These are phyloP conservation scores for Xylaria arbuscula DNA, from an alignment of 2,329 filamentous ascomycete genomes.

Conservation along the genomic window DNA sequence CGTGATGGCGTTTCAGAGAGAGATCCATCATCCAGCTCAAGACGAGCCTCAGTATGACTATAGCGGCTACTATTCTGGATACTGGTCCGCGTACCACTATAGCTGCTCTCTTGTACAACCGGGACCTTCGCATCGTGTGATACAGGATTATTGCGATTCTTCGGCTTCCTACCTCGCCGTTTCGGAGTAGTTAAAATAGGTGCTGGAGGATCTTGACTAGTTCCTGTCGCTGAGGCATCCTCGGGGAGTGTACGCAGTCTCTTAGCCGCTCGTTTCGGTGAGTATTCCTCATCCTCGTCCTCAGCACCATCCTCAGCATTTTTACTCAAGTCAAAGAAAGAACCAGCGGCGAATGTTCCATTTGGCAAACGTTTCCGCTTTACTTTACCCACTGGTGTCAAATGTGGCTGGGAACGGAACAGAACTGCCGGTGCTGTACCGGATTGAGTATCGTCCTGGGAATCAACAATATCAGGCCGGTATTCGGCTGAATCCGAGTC, in stretches of 20 bases:
- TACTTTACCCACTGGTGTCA: slow-evolving; percentile 16
- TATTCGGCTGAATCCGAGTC: slow-evolving; percentile 48
- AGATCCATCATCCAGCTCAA: slow-evolving; percentile 43
- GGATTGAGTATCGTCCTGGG: slow-evolving; percentile 44
- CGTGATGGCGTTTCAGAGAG: slow-evolving; percentile 41
- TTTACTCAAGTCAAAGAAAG: slow-evolving; percentile 24
- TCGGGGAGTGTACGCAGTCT: slow-evolving; percentile 38
- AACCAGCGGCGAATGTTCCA: slow-evolving; percentile 36
- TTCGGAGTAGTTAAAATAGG: slow-evolving; percentile 39
- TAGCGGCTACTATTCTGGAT: slow-evolving; percentile 39
- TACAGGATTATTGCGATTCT: slow-evolving; percentile 27
- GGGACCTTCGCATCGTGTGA: slow-evolving; percentile 12
- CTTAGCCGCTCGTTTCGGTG: slow-evolving; percentile 42
- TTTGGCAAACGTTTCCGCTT: slow-evolving; percentile 35
- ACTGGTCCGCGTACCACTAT: slow-evolving; percentile 31
- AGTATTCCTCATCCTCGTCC: slow-evolving; percentile 33
- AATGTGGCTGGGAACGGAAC: slow-evolving; percentile 17
- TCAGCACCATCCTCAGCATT: slow-evolving; percentile 28
- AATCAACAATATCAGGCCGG: slow-evolving; percentile 40
- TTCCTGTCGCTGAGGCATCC: slow-evolving; percentile 36
- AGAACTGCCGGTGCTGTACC: slow-evolving; percentile 28
- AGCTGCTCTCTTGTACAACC: slow-evolving; percentile 28
- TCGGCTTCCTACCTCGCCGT: slow-evolving; percentile 45
- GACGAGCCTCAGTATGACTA: slow-evolving; percentile 45
- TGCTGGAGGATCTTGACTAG: slow-evolving; percentile 36